These are phyloP conservation scores for Naumovozyma baii DNA, from an alignment of 805 yeast species.

Conservation along the genomic window DNA sequence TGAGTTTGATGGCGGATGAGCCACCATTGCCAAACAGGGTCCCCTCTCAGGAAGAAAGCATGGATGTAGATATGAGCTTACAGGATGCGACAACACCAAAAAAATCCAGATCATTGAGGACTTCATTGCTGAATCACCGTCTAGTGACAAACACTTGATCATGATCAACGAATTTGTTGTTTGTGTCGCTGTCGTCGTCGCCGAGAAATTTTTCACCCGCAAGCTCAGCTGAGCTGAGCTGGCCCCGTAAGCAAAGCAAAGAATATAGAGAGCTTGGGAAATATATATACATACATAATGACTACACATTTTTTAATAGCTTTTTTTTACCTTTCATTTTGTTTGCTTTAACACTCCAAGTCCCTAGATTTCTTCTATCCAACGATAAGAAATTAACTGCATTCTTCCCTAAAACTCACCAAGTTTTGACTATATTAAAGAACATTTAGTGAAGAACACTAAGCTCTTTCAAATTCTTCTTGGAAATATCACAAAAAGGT, in stretches of 20 bases:
- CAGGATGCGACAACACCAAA: neutral
- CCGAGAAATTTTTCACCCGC: too few relatives aligned
- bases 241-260: too few relatives aligned
- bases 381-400: neutral
- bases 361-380: neutral
- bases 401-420: neutral
- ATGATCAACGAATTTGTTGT: neutral
- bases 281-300: too few relatives aligned
- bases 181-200: too few relatives aligned
- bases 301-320: too few relatives aligned
- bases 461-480: neutral
- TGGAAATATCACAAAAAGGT: too few relatives aligned
- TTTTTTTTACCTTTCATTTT: too few relatives aligned
- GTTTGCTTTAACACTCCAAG: neutral
- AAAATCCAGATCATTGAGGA: neutral
- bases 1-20: neutral
- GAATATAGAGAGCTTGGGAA: too few relatives aligned
- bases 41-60: too few relatives aligned
- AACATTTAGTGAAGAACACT: neutral
- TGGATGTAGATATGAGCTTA: neutral
- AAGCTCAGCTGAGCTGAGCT: too few relatives aligned
- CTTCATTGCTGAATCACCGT: neutral
- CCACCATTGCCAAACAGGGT: too few relatives aligned
- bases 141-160: neutral
- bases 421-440: neutral